Evolutionary conservation across 805 yeast species (phyloP), one percentile per base, ranked within the genome.

Genomic region (Yamadazyma ubonensis): DNA sequence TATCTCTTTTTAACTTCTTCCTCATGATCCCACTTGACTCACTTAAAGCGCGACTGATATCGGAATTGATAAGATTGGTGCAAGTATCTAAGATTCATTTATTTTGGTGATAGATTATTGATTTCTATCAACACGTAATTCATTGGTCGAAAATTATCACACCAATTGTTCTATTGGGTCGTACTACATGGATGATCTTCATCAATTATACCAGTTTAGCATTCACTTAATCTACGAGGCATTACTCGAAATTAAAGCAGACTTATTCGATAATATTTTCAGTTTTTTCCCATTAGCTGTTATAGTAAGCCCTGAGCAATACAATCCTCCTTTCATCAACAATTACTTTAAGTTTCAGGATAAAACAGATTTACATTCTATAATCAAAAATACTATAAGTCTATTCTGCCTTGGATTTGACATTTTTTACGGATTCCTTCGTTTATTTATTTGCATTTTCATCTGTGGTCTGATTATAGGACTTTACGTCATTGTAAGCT

Each of bases 241-340:
- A 15, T 9, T 37, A 6, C 14, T 16, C 5, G 42, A 37, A 8
- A 34, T 42, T 17, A 21, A 18, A 12, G 4, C 8, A 3, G 45
- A 42, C 29, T 29, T 42, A 20, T 10, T 6, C 2, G 11, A 27
- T 3, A 42, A 42, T 29, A 15, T 49, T 8, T 21, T 44, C 16
- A 15, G 34, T 5, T 30, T 26, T 5, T 50, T 50, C 15, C 53
- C 58, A 3, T 22, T 55, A 7, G n/a, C 48, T 6, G 36, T 55
- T 14, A 42, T 55, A 4, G 26, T 51, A 3, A 42, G 49, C 33
- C 62, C 62, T 8, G 57, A 54, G 14, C 40, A 44, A 11, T 57
- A 46, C 35, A 52, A 48, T 22, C 63, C 59, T n/a, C 65, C 65
- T 6, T 59, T 59, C 39, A 43, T 44, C 16, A 41, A 36, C 11